Evolutionary conservation across 2,329 filamentous ascomycete species (phyloP).

Genomic region (Pseudogymnoascus sp.): DNA sequence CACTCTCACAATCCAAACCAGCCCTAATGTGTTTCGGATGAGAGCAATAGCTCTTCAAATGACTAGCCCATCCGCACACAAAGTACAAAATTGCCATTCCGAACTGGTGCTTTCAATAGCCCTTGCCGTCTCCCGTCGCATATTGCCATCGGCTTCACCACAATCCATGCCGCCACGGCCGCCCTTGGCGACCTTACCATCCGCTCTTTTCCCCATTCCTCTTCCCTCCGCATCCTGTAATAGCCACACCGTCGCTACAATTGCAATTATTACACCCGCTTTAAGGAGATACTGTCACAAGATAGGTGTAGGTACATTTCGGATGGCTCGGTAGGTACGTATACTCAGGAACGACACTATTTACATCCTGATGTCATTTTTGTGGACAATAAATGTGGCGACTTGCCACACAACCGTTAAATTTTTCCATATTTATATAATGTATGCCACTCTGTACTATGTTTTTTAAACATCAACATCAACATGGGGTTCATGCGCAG

Average conservation of each 20-base stretch:
- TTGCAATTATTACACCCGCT: background rate
- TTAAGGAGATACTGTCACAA: background rate
- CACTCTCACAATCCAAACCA: background rate
- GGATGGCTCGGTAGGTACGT: background rate
- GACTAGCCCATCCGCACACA: background rate
- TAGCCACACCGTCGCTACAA: background rate
- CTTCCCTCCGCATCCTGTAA: background rate
- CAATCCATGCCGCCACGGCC: background rate
- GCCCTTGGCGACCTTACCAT: background rate
- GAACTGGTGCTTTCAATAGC: background rate
- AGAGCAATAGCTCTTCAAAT: background rate
- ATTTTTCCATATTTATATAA: background rate
- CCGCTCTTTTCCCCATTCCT: background rate
- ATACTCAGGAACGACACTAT: background rate
- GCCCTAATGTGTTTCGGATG: background rate
- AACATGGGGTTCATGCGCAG: background rate
- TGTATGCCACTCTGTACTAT: background rate
- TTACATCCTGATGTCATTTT: conserved; percentile 5
- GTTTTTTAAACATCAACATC: background rate
- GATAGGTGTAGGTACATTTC: background rate
- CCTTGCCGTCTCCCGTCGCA: background rate
- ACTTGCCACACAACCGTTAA: background rate
- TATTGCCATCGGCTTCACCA: background rate
- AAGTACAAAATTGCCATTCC: background rate
- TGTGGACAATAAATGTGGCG: conserved; percentile 1